Conservation (phyloP, 441 rosid species). For the Adansonia rubrostipa region DNA sequence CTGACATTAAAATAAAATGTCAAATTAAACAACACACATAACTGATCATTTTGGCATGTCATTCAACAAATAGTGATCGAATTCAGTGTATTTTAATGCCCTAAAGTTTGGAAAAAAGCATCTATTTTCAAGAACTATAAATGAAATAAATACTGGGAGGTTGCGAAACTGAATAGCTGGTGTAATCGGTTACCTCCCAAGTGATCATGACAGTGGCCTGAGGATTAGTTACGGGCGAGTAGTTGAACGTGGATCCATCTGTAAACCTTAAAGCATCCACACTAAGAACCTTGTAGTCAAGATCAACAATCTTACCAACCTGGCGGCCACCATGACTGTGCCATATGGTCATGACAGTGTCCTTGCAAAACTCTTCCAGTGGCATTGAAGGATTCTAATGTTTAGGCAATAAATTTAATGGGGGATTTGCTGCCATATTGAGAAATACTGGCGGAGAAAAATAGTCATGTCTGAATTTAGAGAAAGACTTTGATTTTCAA, state of each 20-base stretch:
- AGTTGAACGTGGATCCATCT: conserved; percentile 79
- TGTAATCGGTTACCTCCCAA: conserved; percentile 64
- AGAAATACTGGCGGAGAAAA: conserved; percentile 49
- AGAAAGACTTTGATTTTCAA: conserved; percentile 59
- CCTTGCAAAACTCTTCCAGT: conserved; percentile 70
- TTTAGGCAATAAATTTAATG: conserved; percentile 65
- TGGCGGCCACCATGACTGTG: conserved; percentile 94
- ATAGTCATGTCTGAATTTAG: conserved; percentile 40
- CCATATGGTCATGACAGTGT: conserved; percentile 92
- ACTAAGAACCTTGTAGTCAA: conserved; percentile 69
- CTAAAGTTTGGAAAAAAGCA: not conserved
- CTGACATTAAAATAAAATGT: conserved; percentile 16
- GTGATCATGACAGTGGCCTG: conserved; percentile 97
- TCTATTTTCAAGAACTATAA: not conserved
- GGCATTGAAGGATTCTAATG: conserved; percentile 54
- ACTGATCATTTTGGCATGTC: not conserved
- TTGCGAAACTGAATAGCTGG: not conserved
- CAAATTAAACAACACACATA: not conserved
- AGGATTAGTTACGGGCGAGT: conserved; percentile 91
- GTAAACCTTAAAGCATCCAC: conserved; percentile 73
- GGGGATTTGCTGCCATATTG: conserved; percentile 60
- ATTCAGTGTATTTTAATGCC: not conserved
- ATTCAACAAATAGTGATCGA: not conserved
- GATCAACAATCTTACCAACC: conserved; percentile 78
- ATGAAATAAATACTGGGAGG: too few relatives aligned